Evolutionary conservation across 225 moss, liverwort and hornwort genomes (phyloP).

Genomic region (Climacium dendroides): DNA sequence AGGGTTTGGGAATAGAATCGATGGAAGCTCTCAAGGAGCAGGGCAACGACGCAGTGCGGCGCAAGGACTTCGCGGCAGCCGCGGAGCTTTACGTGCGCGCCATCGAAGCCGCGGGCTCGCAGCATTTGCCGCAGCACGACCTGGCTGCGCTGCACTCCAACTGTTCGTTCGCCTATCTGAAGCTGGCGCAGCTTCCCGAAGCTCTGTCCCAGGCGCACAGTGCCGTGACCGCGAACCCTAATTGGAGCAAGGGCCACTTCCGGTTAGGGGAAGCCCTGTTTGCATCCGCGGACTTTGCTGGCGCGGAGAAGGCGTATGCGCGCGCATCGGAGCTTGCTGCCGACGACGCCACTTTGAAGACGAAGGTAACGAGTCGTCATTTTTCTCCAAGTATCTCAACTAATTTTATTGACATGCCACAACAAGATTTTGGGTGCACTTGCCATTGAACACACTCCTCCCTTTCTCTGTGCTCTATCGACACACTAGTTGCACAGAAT

Average conservation of each 20-base stretch:
- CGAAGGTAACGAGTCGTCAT: neutral
- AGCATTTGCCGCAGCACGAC: constrained; percentile 25
- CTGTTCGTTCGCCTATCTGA: constrained; percentile 67
- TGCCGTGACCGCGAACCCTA: constrained; percentile 4
- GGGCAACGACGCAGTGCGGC: constrained; percentile 81
- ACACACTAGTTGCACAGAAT: neutral
- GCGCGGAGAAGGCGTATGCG: constrained; percentile 53
- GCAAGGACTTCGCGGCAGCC: constrained; percentile 56
- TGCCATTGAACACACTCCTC: neutral
- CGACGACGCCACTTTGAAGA: constrained; percentile 59
- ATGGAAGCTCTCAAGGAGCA: constrained; percentile 82
- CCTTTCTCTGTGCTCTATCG: neutral
- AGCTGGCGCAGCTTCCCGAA: constrained; percentile 46
- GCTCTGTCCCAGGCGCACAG: constrained; percentile 15
- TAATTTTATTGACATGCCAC: neutral
- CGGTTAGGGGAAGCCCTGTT: constrained; percentile 76
- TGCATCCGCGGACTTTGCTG: constrained; percentile 35
- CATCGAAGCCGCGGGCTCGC: constrained; percentile 21
- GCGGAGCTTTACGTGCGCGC: constrained; percentile 56
- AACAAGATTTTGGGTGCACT: neutral
- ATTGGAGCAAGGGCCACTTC: constrained; percentile 72
- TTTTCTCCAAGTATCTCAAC: neutral
- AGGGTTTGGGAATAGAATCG: neutral
- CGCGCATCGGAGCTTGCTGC: constrained; percentile 62
- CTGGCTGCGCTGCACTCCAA: constrained; percentile 59